Evolutionary conservation across 2,329 filamentous ascomycete species (phyloP).

Genomic region (Didymella segeticola): DNA sequence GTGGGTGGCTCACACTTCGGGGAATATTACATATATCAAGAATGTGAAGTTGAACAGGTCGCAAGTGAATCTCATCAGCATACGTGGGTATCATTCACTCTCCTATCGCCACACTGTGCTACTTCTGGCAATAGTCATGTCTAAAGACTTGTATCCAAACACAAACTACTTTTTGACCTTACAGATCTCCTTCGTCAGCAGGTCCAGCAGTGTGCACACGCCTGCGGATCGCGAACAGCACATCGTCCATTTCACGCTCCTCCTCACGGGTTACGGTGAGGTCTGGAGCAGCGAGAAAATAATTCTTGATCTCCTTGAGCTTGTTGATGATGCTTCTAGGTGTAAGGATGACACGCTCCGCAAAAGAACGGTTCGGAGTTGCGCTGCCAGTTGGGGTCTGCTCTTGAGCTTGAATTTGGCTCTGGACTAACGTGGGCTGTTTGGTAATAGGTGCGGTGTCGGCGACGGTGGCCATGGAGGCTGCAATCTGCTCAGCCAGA

Average conservation of each 20-base stretch:
- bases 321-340: slow-evolving; percentile 59
- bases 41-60: too few relatives aligned
- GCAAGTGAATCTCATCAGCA: not conserved
- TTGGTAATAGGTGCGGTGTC: slow-evolving; percentile 4
- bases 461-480: slow-evolving; percentile 7
- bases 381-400: slow-evolving; percentile 10
- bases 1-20: too few relatives aligned
- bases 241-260: slow-evolving; percentile 75
- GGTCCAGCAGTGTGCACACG: slow-evolving; percentile 75
- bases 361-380: slow-evolving; percentile 40
- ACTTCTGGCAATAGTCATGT: too few relatives aligned
- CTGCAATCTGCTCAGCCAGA: slow-evolving; percentile 8
- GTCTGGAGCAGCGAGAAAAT: slow-evolving; percentile 60
- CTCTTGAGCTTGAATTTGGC: slow-evolving; percentile 3
- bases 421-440: slow-evolving; percentile 15
- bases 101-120: too few relatives aligned
- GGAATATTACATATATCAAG: too few relatives aligned
- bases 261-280: slow-evolving; percentile 69
- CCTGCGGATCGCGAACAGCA: slow-evolving; percentile 79
- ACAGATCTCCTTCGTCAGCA: slow-evolving; percentile 45
- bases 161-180: not conserved
- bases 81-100: slow-evolving; percentile 1
- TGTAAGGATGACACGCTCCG: slow-evolving; percentile 47
- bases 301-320: slow-evolving; percentile 54
- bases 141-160: not conserved